Evolutionary conservation across 345 rosid species (phyloP), one percentile per base, ranked within the genome.

Genomic region (Populus pruinosa): DNA sequence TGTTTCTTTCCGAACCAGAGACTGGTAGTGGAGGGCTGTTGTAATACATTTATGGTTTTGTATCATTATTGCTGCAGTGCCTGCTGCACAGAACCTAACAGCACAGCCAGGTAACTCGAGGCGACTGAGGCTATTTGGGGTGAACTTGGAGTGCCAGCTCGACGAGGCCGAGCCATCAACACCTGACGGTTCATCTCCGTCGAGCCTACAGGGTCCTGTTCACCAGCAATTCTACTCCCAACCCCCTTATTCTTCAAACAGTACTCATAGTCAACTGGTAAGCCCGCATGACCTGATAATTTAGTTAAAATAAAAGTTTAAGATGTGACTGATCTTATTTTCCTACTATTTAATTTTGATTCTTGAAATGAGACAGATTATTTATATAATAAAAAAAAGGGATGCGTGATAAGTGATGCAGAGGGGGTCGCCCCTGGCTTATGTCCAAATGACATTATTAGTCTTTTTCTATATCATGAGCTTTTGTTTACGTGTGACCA

Each of bases 81-180:
- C 85, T 2, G 76, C 41, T 43, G 86, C 64, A 47, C 85, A 88
- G 84, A 80, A 23, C 75, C 90, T 76, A 74, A 67, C 81, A 47
- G 79, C 77, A 23, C 66, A 79, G 20, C 31, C 23, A 6, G 93
- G 90, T 76, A 92, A 87, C 83, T 87, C 94, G 6, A 94, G 76
- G 88, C 87, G 87, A 62, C 74, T 90, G 62, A 90, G 98, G 88
- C 83, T 94, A 20, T 94, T 94, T 69, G 98, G 98, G 49, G 97
- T 94, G 79, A 90, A 94, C 84, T 69, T 94, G 89, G 95, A 94
- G 83, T 94, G 94, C 82, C 92, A 91, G 79, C 87, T 84, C 6
- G 91, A 88, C 21, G 89, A 84, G 44, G 80, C 90, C 6, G 88
- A 86, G 70, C 87, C 90, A 77, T 86, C 93, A n/a, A 88, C 92